Conservation (phyloP, 2,329 filamentous ascomycete genomes). For the Fonsecaea nubica region DNA sequence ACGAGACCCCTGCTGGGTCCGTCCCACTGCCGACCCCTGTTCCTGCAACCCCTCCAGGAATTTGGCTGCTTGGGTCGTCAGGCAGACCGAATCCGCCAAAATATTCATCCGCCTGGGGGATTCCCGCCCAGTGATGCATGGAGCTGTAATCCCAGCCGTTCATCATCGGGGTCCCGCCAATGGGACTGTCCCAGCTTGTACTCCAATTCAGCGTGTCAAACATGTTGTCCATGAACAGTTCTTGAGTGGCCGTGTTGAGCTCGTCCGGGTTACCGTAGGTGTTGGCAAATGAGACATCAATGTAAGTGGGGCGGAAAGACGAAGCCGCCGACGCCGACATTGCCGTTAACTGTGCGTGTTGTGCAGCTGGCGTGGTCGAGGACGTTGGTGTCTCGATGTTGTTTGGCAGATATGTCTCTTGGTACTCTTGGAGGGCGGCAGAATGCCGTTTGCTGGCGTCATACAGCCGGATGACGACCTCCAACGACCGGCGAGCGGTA, state of each 20-base stretch:
- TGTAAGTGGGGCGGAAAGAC: slow-evolving; percentile 24
- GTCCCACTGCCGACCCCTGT: neutral
- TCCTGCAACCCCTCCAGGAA: neutral
- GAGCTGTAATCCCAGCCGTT: slow-evolving; percentile 33
- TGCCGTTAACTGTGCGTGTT: slow-evolving; percentile 15
- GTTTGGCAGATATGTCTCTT: slow-evolving; percentile 16
- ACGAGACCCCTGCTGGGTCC: neutral
- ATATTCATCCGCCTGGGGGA: slow-evolving; percentile 33
- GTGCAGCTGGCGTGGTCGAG: slow-evolving; percentile 16
- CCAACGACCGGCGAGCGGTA: slow-evolving; percentile 66
- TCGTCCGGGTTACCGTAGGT: slow-evolving; percentile 22
- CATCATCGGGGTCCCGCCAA: slow-evolving; percentile 30
- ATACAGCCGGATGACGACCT: slow-evolving; percentile 69
- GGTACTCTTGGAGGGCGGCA: slow-evolving; percentile 28
- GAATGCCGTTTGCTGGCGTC: slow-evolving; percentile 57
- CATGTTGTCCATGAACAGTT: slow-evolving; percentile 37
- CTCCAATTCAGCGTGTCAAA: slow-evolving; percentile 39
- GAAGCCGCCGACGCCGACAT: neutral
- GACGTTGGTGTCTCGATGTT: slow-evolving; percentile 24
- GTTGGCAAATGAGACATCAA: slow-evolving; percentile 33
- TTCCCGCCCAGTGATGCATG: slow-evolving; percentile 34
- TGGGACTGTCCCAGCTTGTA: slow-evolving; percentile 36
- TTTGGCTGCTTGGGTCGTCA: slow-evolving; percentile 21
- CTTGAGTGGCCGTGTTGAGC: slow-evolving; percentile 32
- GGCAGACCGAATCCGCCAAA: slow-evolving; percentile 25